Conservation (phyloP, 1,284 basidiomycete species). For the Schizopora paradoxa region DNA sequence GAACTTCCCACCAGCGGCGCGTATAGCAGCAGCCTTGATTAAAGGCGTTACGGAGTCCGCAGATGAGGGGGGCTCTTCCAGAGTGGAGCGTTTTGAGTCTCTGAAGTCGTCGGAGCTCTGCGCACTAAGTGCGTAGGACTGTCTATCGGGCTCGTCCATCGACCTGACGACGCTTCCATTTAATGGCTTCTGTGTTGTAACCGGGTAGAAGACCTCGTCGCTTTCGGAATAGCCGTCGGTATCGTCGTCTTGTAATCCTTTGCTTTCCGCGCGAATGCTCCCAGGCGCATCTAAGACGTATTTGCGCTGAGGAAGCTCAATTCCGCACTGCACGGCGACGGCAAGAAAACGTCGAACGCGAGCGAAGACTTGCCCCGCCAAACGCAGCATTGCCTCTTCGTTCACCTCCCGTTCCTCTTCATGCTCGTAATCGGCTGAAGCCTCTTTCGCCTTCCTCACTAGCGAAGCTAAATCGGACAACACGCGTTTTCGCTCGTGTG, state of each 20-base stretch:
- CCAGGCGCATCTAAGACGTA: constrained; percentile 3
- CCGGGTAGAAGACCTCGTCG: constrained; percentile 11
- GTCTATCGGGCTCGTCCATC: too few relatives aligned
- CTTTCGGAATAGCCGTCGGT: constrained; percentile 7
- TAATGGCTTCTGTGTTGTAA: background rate
- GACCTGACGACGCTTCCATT: too few relatives aligned
- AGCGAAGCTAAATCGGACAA: constrained; percentile 79
- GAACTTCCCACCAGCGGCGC: background rate
- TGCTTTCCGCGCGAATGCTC: constrained; percentile 8
- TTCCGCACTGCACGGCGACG: constrained; percentile 74
- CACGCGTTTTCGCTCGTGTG: constrained; percentile 77
- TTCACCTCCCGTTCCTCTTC: constrained; percentile 50
- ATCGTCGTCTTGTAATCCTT: constrained; percentile 2
- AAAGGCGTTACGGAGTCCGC: background rate
- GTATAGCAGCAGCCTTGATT: background rate
- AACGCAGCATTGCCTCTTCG: constrained; percentile 66
- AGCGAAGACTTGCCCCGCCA: constrained; percentile 69
- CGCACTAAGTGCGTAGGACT: background rate
- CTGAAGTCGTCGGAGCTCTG: background rate
- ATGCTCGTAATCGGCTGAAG: constrained; percentile 52
- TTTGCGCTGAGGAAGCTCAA: constrained; percentile 58
- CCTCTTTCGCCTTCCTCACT: constrained; percentile 79
- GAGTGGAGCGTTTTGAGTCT: background rate
- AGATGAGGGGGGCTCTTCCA: background rate
- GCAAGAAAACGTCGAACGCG: constrained; percentile 67